phyloP scores from a whole-genome alignment of 306 rosid species.

The Clitoria ternatea region DNA sequence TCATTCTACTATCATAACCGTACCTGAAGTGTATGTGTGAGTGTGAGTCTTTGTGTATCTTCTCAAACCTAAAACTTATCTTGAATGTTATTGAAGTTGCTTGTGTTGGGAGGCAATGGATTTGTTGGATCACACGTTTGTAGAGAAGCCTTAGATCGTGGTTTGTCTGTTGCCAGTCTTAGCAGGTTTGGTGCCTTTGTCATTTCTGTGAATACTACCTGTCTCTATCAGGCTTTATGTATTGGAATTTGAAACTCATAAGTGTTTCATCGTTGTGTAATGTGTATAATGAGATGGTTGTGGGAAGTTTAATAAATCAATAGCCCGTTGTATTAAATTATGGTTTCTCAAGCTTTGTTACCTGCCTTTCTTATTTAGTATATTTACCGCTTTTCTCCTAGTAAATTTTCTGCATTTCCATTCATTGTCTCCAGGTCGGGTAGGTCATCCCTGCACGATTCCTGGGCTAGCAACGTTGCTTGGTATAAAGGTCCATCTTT shows the following conservation, averaged over 20 bases:
- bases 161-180: constrained; percentile 78
- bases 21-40: neutral
- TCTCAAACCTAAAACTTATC: constrained; percentile 2
- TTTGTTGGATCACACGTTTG: constrained; percentile 94
- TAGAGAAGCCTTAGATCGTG: constrained; percentile 72
- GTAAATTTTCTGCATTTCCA: neutral
- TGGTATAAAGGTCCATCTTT: constrained; percentile 77
- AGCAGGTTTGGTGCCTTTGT: constrained; percentile 53
- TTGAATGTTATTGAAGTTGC: constrained; percentile 53
- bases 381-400: neutral
- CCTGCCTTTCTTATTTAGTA: neutral
- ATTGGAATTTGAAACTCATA: neutral
- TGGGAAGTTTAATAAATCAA: neutral
- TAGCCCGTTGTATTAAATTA: neutral
- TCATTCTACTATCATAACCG: neutral
- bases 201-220: neutral
- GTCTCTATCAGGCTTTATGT: neutral
- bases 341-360: neutral
- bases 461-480: constrained; percentile 65
- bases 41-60: neutral
- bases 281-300: neutral
- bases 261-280: neutral
- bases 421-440: constrained; percentile 68
- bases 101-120: constrained; percentile 97
- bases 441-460: constrained; percentile 65